These are phyloP conservation scores for Larix kaempferi DNA, from an alignment of 75 land plant species.

Conservation along the genomic window DNA sequence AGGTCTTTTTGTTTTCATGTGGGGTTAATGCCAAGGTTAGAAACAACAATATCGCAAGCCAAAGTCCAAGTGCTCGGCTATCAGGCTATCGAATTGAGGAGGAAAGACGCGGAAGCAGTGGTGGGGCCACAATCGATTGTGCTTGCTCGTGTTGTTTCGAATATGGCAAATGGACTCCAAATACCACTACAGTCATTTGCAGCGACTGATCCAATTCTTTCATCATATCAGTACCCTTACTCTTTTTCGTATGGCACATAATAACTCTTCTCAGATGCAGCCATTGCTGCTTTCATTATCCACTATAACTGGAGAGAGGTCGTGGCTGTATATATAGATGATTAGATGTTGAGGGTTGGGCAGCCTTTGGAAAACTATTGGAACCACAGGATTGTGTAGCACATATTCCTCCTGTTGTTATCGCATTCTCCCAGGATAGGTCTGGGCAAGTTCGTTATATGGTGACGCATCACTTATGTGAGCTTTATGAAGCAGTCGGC, in stretches of 20 bases:
- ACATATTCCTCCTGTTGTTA: too few relatives aligned
- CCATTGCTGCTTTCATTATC: slow-evolving; percentile 28
- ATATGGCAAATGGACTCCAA: slow-evolving; percentile 31
- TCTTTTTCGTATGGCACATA: slow-evolving; percentile 35
- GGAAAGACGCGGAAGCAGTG: slow-evolving; percentile 32
- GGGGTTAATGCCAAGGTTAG: too few relatives aligned
- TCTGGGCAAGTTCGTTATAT: too few relatives aligned
- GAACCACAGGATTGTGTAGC: too few relatives aligned
- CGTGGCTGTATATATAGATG: slow-evolving; percentile 35
- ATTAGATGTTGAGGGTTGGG: too few relatives aligned
- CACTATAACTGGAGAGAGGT: slow-evolving; percentile 38
- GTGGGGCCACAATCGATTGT: slow-evolving; percentile 41
- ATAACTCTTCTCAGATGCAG: slow-evolving; percentile 38
- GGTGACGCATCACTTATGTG: too few relatives aligned
- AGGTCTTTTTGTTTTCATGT: too few relatives aligned
- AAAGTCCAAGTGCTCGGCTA: too few relatives aligned
- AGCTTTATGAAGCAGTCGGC: too few relatives aligned
- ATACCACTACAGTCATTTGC: slow-evolving; percentile 41
- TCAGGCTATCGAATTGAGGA: slow-evolving; percentile 40
- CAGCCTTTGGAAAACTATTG: too few relatives aligned
- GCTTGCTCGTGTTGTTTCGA: slow-evolving; percentile 36
- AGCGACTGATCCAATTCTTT: slow-evolving; percentile 46
- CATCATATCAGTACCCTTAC: slow-evolving; percentile 35
- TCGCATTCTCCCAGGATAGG: too few relatives aligned
- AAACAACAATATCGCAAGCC: too few relatives aligned